A percentile compares a stretch with the other conserved stretches of the same genome.
phyloP scores from a whole-genome alignment of 805 yeast genomes.

The Alloascoidea hylecoeti region DNA sequence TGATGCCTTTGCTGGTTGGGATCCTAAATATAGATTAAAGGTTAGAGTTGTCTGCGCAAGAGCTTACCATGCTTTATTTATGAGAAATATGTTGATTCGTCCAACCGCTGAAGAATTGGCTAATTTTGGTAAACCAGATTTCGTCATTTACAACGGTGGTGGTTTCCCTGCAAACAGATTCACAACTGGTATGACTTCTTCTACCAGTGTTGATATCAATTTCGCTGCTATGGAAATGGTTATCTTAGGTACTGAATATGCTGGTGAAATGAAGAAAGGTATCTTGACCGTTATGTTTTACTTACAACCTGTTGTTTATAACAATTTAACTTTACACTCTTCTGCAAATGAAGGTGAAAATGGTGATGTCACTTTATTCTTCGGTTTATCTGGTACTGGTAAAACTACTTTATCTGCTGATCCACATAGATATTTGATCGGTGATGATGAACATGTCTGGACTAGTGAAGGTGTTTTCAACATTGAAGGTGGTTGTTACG shows the following conservation, averaged over 20 bases:
- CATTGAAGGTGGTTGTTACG: constrained; percentile 99
- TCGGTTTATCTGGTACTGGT: constrained; percentile 97
- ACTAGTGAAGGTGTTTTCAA: constrained; percentile 96
- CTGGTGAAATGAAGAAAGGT: constrained; percentile 99
- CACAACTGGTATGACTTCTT: constrained; percentile 95
- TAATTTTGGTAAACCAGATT: constrained; percentile 93
- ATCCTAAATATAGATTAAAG: constrained; percentile 91
- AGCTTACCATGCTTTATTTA: constrained; percentile 95
- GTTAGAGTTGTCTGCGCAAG: constrained; percentile 94
- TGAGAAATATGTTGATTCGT: constrained; percentile 95
- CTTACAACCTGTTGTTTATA: constrained; percentile 89
- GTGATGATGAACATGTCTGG: constrained; percentile 99
- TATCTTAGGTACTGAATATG: constrained; percentile 95
- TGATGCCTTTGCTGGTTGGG: constrained; percentile 99
- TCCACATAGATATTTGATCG: constrained; percentile 84
- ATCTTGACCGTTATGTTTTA: constrained; percentile 98
- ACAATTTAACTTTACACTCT: constrained; percentile 87
- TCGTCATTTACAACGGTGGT: constrained; percentile 97
- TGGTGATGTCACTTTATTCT: constrained; percentile 87
- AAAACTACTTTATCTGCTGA: constrained; percentile 96
- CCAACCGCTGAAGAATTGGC: constrained; percentile 84
- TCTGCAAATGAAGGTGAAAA: constrained; percentile 85
- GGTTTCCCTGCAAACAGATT: constrained; percentile 95
- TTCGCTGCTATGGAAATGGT: constrained; percentile 98
- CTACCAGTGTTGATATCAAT: constrained; percentile 91